Evolutionary conservation across 2,329 filamentous ascomycete species (phyloP).

Genomic region (Scedosporium boydii): DNA sequence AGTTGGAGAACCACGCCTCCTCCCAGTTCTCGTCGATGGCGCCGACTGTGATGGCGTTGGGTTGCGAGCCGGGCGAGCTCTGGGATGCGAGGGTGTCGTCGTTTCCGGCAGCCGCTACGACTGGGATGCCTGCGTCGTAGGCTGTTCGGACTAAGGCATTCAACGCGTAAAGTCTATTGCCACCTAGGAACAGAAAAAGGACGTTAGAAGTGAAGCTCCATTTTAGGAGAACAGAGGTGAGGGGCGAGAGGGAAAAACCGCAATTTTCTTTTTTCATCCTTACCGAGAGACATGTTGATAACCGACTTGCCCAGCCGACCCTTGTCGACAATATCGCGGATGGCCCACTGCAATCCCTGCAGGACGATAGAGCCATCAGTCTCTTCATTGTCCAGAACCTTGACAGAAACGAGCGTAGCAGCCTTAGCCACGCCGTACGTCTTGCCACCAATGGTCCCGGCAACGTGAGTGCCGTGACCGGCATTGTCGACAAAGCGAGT

Average conservation of each 20-base stretch:
- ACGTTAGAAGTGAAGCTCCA: background rate
- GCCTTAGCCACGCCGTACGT: constrained; percentile 32
- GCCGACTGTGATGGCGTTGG: constrained; percentile 35
- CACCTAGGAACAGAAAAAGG: background rate
- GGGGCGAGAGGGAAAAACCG: background rate
- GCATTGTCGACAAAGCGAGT: constrained; percentile 11
- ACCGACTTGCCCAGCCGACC: constrained; percentile 20
- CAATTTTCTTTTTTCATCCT: constrained; percentile 4
- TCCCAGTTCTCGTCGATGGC: constrained; percentile 25
- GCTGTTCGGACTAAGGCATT: constrained; percentile 28
- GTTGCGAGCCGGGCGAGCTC: constrained; percentile 31
- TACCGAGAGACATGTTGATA: constrained; percentile 32
- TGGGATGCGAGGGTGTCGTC: constrained; percentile 25
- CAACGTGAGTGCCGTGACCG: constrained; percentile 32
- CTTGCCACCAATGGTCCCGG: constrained; percentile 23
- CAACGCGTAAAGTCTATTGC: constrained; percentile 14
- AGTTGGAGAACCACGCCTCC: constrained; percentile 36
- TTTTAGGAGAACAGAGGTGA: background rate
- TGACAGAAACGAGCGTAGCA: constrained; percentile 31
- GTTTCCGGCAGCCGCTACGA: constrained; percentile 33
- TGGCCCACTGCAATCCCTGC: constrained; percentile 25
- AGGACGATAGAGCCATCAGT: constrained; percentile 18
- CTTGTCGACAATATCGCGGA: constrained; percentile 16
- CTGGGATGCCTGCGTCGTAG: constrained; percentile 24
- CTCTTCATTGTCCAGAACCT: constrained; percentile 30